Base-by-base conservation (phyloP, 148 eudicot species). In the Diospyros kaki region DNA sequence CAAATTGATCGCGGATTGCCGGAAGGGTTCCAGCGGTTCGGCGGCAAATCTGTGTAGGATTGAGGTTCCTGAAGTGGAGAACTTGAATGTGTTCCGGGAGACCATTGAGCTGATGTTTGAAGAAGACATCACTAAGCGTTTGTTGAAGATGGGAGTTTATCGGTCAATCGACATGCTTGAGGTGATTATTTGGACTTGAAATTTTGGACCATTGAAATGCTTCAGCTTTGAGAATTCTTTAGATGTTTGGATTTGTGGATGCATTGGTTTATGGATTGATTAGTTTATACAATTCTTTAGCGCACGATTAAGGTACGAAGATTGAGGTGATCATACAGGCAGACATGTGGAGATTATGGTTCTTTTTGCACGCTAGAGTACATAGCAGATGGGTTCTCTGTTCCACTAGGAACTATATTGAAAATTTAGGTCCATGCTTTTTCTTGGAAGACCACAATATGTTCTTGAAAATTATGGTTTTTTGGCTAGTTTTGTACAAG, bases 31-130 rank as follows among this genome's bases (percentile, higher is more conserved):
- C 52, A 61, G 73, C 14, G 85, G 82, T 58, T 71, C 74, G n/a
- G 72, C 55, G 4, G 71, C 75, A 1, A 73, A 82, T 53, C 68
- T 91, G 77, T 90, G 90, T 77, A 84, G 97, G 90, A 92, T 94
- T 75, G 98, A 94, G 81, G 95, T 94, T 64, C 93, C 91, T 45
- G 97, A 90, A 11, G 93, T 94, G 76, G 95, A 88, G 66, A 89
- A 94, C 76, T 76, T 94, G 86, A 86, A 79, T 64, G 88, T 86
- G 63, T 94, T 94, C 65, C 83, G 93, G 1, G 89, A 91, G 45
- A 88, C 98, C 2, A 81, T 91, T 81, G 98, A 91, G 86, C 86
- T 94, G 63, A 94, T 94, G 98, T 91, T 94, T 80, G 97, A 87
- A 70, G 93, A 88, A 46, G 91, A 87, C 75, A 72, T 90, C 1